phyloP scores from a whole-genome alignment of 2,329 filamentous ascomycete genomes.

The Monosporascus sp. region DNA sequence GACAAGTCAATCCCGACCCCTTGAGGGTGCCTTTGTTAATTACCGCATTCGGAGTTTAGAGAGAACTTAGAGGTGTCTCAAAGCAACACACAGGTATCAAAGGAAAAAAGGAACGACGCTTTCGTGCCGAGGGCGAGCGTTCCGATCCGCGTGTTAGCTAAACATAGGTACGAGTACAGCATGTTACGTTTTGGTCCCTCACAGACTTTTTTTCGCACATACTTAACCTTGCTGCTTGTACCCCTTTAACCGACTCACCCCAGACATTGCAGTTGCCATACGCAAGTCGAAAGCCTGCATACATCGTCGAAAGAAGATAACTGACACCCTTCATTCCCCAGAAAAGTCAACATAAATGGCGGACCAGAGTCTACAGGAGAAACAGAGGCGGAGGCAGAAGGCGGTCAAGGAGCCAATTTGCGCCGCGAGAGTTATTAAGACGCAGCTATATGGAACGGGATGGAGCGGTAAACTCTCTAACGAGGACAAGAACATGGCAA shows the following conservation, averaged over 20 bases:
- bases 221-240: no score
- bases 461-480: slow-evolving; percentile 14
- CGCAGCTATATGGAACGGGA: slow-evolving; percentile 4
- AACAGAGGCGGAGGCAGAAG: not conserved
- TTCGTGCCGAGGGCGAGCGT: not conserved
- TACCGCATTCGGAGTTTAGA: not conserved
- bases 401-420: not conserved
- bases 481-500: slow-evolving; percentile 8
- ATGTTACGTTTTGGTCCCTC: not conserved
- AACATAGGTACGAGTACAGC: not conserved
- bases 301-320: not conserved
- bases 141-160: not conserved
- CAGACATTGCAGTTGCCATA: not conserved
- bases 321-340: not conserved
- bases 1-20: no score
- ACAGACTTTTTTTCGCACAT: no score
- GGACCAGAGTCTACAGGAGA: not conserved
- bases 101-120: not conserved
- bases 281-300: not conserved
- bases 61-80: not conserved
- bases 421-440: not conserved
- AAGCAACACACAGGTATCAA: not conserved
- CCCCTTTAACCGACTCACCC: no score
- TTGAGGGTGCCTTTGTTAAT: not conserved
- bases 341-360: not conserved